Evolutionary conservation across 257 asterid species (phyloP), one percentile per base, ranked within the genome.

Genomic region (Solanum habrochaites): DNA sequence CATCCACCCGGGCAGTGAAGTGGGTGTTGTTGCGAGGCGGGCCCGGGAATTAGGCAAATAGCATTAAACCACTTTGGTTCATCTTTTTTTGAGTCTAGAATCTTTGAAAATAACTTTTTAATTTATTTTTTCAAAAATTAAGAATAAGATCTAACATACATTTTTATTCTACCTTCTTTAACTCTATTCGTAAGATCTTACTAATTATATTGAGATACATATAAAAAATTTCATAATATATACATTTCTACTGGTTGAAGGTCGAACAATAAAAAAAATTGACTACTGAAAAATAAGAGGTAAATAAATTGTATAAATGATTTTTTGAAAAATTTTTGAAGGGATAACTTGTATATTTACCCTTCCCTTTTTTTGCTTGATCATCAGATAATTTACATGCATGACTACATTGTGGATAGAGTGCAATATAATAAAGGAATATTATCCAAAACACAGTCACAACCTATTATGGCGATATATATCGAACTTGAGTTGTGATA

Each of bases 91-190:
- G 2, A 64, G 7, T 58, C 0, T n/a, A 18, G 1, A 7, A 7
- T 56, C 1, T 18, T 56, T 2, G 4, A 1, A 56, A 52, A 56
- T 7, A 56, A 56, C 4, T 4, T 56, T 9, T 56, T 18, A 18
- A 56, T 18, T 56, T 56, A 56, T 2, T 56, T 56, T 4, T 18
- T n/a, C n/a, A 7, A 56, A 56, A 6, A 4, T 6, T 64, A 25
- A 2, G 9, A 12, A 25, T 37, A 37, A 35, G 0, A 37, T 0
- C 0, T 37, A 35, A 35, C 7, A 37, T 37, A 5, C 0, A 37
- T 1, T 37, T 37, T 37, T 37, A 5, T 37, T 37, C 39, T 37
- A 37, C 2, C 3, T 1, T 62, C 1, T 62, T 0, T 4, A 2
- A n/a, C 3, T 4, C 2, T n/a, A 23, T 11, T 60, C 4, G 14